Evolutionary conservation across 495 filamentous ascomycete genomes (phyloP), one percentile per base, ranked within the genome.

Genomic region (Penicillium coffeae): DNA sequence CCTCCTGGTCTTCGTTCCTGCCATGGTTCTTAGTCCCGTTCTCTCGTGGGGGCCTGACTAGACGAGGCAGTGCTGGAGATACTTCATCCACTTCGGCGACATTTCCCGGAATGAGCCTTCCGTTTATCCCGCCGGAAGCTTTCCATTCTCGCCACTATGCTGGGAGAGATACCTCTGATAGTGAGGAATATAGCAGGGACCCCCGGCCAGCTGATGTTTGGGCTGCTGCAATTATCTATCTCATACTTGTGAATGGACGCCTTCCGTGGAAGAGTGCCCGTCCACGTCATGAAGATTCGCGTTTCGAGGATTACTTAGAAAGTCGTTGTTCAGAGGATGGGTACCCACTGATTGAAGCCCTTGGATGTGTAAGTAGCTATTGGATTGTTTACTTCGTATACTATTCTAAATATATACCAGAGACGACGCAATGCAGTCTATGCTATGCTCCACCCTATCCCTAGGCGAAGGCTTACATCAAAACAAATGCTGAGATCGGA

Each of bases 201-300:
- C 88, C 89, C 13, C 78, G 92, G 34, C 88, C 91, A 3, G 89
- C 95, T 20, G 92, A 97, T 62, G 82, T 96, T 22, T 97, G 92
- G 92, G 91, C 92, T 18, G 88, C 86, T 44, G 92, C 90, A 50
- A 87, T 96, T 34, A 90, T 96, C 22, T 97, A 97, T 68, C 90
- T 97, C 88, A 87, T 89, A 1, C 93, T 97, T 86, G 76, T 92
- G 37, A 95, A 87, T 8, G 92, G 92, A 19, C 73, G 90, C 25
- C 86, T 96, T 65, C 71, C 92, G 4, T 97, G 92, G 92, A 79
- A 87, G 13, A 79, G 90, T 37, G 89, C 92, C 1, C 85, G 87
- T 63, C 88, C 85, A 55, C 86, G 88, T 30, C 33, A 46, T 21
- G 90, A 95, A 53, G 91, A 97, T 61, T 87, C 91, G 47, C 92